Conservation (phyloP, 2,329 filamentous ascomycete species). For the Tolypocladium ophioglossoides region DNA sequence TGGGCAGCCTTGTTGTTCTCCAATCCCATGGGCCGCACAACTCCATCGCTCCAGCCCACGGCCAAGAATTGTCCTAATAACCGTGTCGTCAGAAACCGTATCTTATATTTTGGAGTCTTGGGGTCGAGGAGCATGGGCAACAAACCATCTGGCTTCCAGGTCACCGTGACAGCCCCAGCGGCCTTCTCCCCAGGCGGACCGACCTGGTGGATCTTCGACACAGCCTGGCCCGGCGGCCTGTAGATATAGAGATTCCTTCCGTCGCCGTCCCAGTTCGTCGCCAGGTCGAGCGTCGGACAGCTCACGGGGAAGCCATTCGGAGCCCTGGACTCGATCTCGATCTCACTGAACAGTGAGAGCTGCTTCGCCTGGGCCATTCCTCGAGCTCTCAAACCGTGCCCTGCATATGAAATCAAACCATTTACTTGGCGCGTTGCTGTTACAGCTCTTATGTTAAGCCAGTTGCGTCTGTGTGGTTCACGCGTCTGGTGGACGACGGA, state of each 20-base stretch:
- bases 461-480: background rate
- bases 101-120: background rate
- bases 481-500: background rate
- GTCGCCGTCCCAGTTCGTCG: conserved; percentile 57
- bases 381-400: background rate
- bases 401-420: background rate
- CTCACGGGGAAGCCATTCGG: conserved; percentile 53
- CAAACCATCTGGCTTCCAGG: conserved; percentile 60
- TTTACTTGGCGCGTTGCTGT: background rate
- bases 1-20: conserved; percentile 77
- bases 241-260: conserved; percentile 64
- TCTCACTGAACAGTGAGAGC: conserved; percentile 44
- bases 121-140: background rate
- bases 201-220: conserved; percentile 40
- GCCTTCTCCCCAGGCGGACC: conserved; percentile 27
- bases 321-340: conserved; percentile 43
- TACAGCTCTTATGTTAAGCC: background rate
- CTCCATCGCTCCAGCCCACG: conserved; percentile 74
- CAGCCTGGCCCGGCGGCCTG: conserved; percentile 62
- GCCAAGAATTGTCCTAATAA: conserved; percentile 63
- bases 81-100: background rate
- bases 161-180: conserved; percentile 36
- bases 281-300: conserved; percentile 77
- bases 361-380: conserved; percentile 17
- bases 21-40: conserved; percentile 63